Evolutionary conservation across 2,329 filamentous ascomycete genomes (phyloP), one percentile per base, ranked within the genome.

Genomic region (Anthostomella pinea): DNA sequence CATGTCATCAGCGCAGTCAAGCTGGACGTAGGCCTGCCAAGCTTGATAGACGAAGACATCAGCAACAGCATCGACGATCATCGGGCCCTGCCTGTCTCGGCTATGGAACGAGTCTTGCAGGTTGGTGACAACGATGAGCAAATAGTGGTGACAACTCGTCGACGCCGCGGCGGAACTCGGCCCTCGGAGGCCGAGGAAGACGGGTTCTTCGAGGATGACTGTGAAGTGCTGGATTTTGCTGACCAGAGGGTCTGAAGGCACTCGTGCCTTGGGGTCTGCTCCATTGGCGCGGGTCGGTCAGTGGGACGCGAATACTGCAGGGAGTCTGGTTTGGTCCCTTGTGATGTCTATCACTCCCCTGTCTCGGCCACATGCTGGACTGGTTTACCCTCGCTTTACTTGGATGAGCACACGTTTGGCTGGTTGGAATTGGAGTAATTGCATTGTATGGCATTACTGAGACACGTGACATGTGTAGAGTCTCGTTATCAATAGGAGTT

Each of bases 161-260:
- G 85, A 34, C 78, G 86, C 41, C 77, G 78, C 52, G 78, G 74
- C 25, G 67, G 70, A 24, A 71, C 69, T 33, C 69, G 74, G 34
- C 59, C 65, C 23, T 60, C 65, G 11, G 67, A 69, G 19, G 58
- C 63, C 24, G 81, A 81, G 28, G 84, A 87, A 39, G 81, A 83
- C 37, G 85, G 84, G 3, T 94, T 95, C 62, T 95, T 95, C 54
- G 89, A 95, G 64, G 87, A 95, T 58, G 89, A 94, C 57, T 93
- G 87, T 51, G 88, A 95, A 60, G 85, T 95, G 39, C 74, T 95
- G 45, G 88, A 95, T 65, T 94, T 93, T 74, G 86, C 88, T 16
- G 79, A 81, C 53, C 79, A 83, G 63, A 68, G 79, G 58, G 79
- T 82, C 20, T 83, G 59, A 72, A 17, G 18, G n/a, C n/a, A n/a